A percentile compares a stretch with the other conserved stretches of the same genome.
phyloP scores from a whole-genome alignment of 1,139 yeast species.

The Candida sanyaensis region DNA sequence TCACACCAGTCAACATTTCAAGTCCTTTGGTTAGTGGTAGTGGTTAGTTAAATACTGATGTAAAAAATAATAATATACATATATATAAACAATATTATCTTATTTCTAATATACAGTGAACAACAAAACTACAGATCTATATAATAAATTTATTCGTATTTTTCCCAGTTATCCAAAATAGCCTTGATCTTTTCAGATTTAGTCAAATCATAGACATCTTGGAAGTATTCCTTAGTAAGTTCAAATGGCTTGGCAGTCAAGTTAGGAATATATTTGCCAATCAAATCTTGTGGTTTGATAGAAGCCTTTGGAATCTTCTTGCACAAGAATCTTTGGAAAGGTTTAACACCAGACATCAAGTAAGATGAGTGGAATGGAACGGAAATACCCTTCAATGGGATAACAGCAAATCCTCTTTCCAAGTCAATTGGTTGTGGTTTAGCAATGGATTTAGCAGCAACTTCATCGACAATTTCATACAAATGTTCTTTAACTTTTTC shows the following conservation, averaged over 20 bases:
- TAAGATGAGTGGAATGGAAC: conserved; percentile 99
- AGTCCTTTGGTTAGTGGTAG: conserved; percentile 52
- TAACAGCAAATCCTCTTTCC: conserved; percentile 97
- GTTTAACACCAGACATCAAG: conserved; percentile 97
- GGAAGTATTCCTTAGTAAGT: conserved; percentile 93
- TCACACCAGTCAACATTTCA: conserved; percentile 85
- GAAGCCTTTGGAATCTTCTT: conserved; percentile 96
- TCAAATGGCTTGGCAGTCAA: conserved; percentile 97
- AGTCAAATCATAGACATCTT: conserved; percentile 91
- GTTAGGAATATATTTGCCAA: conserved; percentile 96
- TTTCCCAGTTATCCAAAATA: conserved; percentile 94
- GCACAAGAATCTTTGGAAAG: conserved; percentile 95
- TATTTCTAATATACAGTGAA: neutral
- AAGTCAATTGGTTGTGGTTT: conserved; percentile 96
- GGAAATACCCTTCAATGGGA: conserved; percentile 96
- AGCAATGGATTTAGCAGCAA: conserved; percentile 73
- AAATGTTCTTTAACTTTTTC: conserved; percentile 89
- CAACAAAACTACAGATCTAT: conserved; percentile 6
- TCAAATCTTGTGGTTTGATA: conserved; percentile 89
- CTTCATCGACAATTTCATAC: conserved; percentile 84
- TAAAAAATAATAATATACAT: neutral
- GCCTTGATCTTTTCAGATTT: conserved; percentile 87
- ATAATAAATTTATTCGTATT: conserved; percentile 45
- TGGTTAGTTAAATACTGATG: neutral
- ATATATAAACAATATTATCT: conserved; percentile 14